Evolutionary conservation across 139 green algal genomes (phyloP), one percentile per base, ranked within the genome.

Genomic region (Eudorina sp.): DNA sequence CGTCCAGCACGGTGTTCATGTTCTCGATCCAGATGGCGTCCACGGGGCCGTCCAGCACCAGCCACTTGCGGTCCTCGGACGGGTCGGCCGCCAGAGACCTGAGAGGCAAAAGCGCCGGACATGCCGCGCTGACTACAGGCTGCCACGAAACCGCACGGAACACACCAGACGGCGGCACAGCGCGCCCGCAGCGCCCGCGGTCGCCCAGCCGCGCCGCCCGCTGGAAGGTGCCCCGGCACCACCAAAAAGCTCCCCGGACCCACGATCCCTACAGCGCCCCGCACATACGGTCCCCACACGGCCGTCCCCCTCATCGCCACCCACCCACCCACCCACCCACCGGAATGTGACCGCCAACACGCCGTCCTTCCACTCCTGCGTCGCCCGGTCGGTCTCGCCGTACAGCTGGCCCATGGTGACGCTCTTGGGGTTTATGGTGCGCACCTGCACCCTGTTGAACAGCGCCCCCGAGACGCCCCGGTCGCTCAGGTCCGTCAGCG

Each of bases 1-100:
- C 95, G 78, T 98, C 95, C 58, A 98, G 93, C 87, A 94, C 94
- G n/a, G 95, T 97, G 94, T 97, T 97, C 95, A 97, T 97, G 91
- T 96, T 97, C 90, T 97, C 94, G 79, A 97, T 97, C 95, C 95
- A 97, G 40, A 97, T 95, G 29, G 95, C 95, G 84, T 97, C 95
- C 58, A 97, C 95, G 36, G 95, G 95, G 14, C 95, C 95, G 45
- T 97, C 95, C 89, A 97, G 90, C 40, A 97, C 89, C 16, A 95
- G 89, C 94, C 93, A 96, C 84, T 95, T 95, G 77, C 91, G 88
- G 77, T 95, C 91, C 6, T 90, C 85, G 38, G 76, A 89, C n/a
- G 89, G 90, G 79, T 95, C 93, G 9, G 86, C 78, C 19, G 90
- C 93, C 40, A 93, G 82, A 53, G 55, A 53, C 41, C 78, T 85